Percentiles rank a stretch among this genome's conserved stretches.
Evolutionary conservation across 1,139 yeast species (phyloP).

Genomic region (Entelexis sorbosivorans): DNA sequence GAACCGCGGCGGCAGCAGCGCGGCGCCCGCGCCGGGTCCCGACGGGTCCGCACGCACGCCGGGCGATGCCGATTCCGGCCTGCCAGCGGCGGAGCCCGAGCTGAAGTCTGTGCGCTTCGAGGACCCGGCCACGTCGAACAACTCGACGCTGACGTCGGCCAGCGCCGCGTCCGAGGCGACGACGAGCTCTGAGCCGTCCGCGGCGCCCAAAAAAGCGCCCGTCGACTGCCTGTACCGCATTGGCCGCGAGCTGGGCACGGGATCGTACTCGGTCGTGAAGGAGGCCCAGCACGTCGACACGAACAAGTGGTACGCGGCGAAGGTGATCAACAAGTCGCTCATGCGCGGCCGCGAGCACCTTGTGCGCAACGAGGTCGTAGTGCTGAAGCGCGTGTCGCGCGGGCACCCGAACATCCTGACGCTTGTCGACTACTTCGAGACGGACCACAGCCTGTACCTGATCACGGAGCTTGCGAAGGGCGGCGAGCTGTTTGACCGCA

Average conservation of each 20-base stretch:
- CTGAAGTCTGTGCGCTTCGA: conserved; percentile 1
- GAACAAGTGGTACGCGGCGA: conserved; percentile 35
- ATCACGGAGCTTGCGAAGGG: conserved; percentile 97
- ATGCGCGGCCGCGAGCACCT: conserved; percentile 39
- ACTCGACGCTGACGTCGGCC: not conserved
- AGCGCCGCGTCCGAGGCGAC: not conserved
- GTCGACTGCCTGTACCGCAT: conserved; percentile 21
- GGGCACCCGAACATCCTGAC: conserved; percentile 53
- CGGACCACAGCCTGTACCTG: conserved; percentile 70
- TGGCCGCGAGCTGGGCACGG: conserved; percentile 34
- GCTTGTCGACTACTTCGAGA: conserved; percentile 69
- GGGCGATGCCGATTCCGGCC: not conserved
- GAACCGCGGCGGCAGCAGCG: not conserved
- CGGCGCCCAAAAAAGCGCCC: conserved; percentile 7
- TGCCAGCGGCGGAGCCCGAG: not conserved
- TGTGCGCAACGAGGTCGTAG: conserved; percentile 48
- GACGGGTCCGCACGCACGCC: not conserved
- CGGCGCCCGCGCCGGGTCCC: not conserved
- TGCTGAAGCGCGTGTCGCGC: conserved; percentile 38
- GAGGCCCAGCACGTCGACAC: conserved; percentile 35
- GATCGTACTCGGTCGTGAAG: conserved; percentile 35
- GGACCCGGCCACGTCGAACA: not conserved
- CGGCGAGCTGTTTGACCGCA: conserved; percentile 84
- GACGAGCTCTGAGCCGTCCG: not conserved
- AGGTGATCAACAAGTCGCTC: conserved; percentile 35